Percentiles rank a stretch among this genome's conserved stretches.
phyloP scores from a whole-genome alignment of 139 green algal genomes.

The Chlorella sp. region DNA sequence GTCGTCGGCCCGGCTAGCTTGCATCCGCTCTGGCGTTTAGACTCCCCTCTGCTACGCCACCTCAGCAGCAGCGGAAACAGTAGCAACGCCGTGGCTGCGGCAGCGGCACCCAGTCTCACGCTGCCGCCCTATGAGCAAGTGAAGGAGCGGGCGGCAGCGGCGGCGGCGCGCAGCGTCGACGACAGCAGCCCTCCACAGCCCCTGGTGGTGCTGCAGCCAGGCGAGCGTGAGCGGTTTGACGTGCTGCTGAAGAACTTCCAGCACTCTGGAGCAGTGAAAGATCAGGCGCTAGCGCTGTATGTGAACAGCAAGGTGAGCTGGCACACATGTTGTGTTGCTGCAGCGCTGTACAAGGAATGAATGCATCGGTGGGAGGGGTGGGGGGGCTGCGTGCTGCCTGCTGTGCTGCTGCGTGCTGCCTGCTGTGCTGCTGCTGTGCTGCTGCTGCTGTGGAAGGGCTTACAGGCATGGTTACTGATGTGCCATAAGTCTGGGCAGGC shows the following conservation, averaged over 20 bases:
- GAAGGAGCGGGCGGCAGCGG: neutral
- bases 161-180: neutral
- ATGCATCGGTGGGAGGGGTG: neutral
- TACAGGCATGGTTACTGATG: too few species aligned
- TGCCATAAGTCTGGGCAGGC: too few species aligned
- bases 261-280: constrained; percentile 25
- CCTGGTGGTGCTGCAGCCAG: constrained; percentile 51
- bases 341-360: neutral
- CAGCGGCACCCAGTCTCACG: neutral
- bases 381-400: neutral
- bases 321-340: too few species aligned
- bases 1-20: neutral
- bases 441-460: too few species aligned
- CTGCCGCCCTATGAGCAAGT: constrained; percentile 30
- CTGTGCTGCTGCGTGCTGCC: too few species aligned
- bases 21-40: constrained; percentile 1
- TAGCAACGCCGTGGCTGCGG: neutral
- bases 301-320: constrained; percentile 42
- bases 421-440: too few species aligned
- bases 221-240: constrained; percentile 36
- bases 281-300: constrained; percentile 57
- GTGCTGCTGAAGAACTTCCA: constrained; percentile 38
- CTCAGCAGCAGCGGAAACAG: neutral
- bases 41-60: constrained; percentile 33
- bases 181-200: constrained; percentile 12